These are phyloP conservation scores for Aspergillus sp. DNA, from an alignment of 2,329 filamentous ascomycete genomes.

Conservation along the genomic window DNA sequence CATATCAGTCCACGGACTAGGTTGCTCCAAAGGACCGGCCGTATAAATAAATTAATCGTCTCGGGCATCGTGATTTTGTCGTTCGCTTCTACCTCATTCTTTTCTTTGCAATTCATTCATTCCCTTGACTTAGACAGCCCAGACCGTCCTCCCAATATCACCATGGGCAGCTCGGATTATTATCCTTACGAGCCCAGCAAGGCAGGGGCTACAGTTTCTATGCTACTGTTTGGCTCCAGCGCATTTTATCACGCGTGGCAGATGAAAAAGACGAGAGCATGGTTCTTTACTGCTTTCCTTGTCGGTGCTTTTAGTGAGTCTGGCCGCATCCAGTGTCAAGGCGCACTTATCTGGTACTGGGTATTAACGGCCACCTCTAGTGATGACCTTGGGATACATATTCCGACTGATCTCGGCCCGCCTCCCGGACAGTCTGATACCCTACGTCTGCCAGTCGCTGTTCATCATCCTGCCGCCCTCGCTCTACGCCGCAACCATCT, in stretches of 20 bases:
- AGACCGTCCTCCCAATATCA: not conserved
- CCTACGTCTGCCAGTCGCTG: slow-evolving; percentile 4
- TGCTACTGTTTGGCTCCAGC: slow-evolving; percentile 4
- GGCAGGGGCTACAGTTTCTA: slow-evolving; percentile 11
- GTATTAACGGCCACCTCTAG: not conserved
- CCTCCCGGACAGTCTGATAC: slow-evolving; percentile 1
- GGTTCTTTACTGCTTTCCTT: slow-evolving; percentile 7
- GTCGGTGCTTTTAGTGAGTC: slow-evolving; percentile 4
- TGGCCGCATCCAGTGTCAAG: not conserved
- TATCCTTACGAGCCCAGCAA: slow-evolving; percentile 14
- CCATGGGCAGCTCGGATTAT: not conserved
- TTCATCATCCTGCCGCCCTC: slow-evolving; percentile 9
- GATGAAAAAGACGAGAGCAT: slow-evolving; percentile 2
- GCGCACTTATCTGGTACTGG: not conserved
- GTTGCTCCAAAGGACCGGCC: too few species aligned
- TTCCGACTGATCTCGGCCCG: slow-evolving; percentile 4
- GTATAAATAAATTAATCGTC: too few species aligned
- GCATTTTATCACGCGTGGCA: slow-evolving; percentile 4
- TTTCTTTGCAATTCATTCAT: not conserved
- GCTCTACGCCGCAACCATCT: slow-evolving; percentile 16
- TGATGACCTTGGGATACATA: slow-evolving; percentile 6
- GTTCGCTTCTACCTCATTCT: too few species aligned
- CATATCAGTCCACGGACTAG: too few species aligned
- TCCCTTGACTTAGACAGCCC: not conserved
- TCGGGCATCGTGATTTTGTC: too few species aligned